phyloP scores from a whole-genome alignment of 2,329 filamentous ascomycete species.

The Dryadomyces quercivorus region DNA sequence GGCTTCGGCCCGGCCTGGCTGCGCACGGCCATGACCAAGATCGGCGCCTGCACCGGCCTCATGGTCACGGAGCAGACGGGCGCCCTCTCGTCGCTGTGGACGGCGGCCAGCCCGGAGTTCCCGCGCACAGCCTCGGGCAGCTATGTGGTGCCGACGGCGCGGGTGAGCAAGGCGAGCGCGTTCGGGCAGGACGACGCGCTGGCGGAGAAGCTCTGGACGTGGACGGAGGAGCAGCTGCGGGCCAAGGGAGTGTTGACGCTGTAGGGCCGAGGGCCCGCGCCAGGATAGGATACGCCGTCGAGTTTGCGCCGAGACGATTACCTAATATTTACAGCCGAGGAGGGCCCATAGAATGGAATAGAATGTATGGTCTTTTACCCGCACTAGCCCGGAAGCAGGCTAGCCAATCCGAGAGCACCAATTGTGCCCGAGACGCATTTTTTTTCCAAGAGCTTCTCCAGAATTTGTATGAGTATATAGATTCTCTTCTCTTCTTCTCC shows the following conservation, averaged over 20 bases:
- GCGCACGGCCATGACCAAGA: constrained; percentile 7
- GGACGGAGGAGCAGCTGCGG: constrained; percentile 6
- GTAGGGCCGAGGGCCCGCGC: no score
- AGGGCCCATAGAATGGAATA: constrained; percentile 12
- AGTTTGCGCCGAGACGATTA: neutral
- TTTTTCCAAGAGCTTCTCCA: constrained; percentile 10
- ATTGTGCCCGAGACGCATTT: constrained; percentile 6
- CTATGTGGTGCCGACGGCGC: constrained; percentile 14
- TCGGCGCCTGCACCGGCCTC: constrained; percentile 12
- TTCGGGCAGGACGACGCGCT: neutral
- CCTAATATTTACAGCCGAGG: neutral
- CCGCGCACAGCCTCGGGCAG: constrained; percentile 9
- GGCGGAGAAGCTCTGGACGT: constrained; percentile 6
- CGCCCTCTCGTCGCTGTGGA: constrained; percentile 14
- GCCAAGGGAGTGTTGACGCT: constrained; percentile 1
- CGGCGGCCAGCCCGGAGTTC: constrained; percentile 13
- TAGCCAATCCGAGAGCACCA: constrained; percentile 1
- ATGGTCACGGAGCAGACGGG: constrained; percentile 12
- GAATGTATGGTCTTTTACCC: constrained; percentile 4
- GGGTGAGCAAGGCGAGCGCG: constrained; percentile 11
- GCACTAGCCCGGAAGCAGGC: constrained; percentile 1
- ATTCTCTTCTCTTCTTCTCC: neutral
- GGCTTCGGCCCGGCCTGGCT: constrained; percentile 7
- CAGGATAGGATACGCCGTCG: no score
- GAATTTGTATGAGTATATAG: constrained; percentile 3